These are phyloP conservation scores for Daldinia grandis DNA, from an alignment of 495 filamentous ascomycete species.

Conservation along the genomic window DNA sequence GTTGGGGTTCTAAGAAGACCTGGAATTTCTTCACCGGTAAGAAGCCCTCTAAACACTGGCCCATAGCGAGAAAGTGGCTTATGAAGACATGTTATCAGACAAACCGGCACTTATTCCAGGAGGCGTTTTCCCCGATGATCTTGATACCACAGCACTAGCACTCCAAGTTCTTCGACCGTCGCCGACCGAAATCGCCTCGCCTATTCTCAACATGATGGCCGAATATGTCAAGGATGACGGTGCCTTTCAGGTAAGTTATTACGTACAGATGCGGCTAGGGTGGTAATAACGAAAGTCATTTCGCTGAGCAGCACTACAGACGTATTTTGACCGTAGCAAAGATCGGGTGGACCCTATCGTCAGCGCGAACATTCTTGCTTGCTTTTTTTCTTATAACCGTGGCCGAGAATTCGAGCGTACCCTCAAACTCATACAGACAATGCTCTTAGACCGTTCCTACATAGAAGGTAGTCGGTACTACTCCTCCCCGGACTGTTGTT, in stretches of 20 bases:
- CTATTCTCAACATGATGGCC: background rate
- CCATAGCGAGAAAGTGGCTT: background rate
- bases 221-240: background rate
- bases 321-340: conserved; percentile 21
- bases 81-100: background rate
- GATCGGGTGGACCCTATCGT: conserved; percentile 15
- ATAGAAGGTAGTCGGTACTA: conserved; percentile 24
- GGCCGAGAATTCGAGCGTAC: conserved; percentile 27
- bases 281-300: background rate
- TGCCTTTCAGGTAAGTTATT: background rate
- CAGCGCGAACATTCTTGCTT: conserved; percentile 26
- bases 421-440: conserved; percentile 6
- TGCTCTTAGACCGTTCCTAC: conserved; percentile 16
- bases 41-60: background rate
- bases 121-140: background rate
- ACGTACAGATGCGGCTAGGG: background rate
- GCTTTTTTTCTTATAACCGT: conserved; percentile 27
- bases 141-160: background rate
- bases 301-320: conserved; percentile 8
- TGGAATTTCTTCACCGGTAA: conserved; percentile 36
- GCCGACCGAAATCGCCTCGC: background rate
- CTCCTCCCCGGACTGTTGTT: conserved; percentile 26
- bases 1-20: conserved; percentile 23
- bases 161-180: background rate
- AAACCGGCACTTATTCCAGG: background rate